Conservation (phyloP, 139 green algal species). For the Cymbomonas tetramitiformis region DNA sequence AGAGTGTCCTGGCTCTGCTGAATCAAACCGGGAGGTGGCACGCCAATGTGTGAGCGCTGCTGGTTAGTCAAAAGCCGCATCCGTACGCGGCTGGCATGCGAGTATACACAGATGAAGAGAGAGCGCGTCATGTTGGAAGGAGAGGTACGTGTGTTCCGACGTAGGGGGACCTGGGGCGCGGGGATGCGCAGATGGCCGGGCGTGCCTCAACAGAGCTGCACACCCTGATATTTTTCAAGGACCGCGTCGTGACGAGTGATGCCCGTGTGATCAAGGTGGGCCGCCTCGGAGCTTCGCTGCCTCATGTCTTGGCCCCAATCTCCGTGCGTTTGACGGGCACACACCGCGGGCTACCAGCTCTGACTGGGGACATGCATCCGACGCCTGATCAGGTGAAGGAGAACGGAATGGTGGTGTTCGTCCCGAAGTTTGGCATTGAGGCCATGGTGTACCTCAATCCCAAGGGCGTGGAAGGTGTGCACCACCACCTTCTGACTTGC, state of each 20-base stretch:
- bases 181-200: conserved; percentile 75
- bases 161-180: no score
- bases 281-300: background rate
- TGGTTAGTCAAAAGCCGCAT: no score
- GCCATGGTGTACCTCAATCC: conserved; percentile 54
- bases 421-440: conserved; percentile 95
- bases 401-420: conserved; percentile 85
- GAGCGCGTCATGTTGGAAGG: no score
- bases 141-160: no score
- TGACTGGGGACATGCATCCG: background rate
- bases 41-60: no score
- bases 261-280: conserved; percentile 58
- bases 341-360: background rate
- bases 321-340: background rate
- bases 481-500: no score
- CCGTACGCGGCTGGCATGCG: no score
- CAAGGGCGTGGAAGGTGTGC: no score
- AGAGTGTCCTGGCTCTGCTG: no score
- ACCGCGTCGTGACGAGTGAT: conserved; percentile 42
- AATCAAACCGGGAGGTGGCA: no score
- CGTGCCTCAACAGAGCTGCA: conserved; percentile 80
- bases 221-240: conserved; percentile 91
- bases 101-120: no score
- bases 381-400: conserved; percentile 34
- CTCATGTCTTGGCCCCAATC: background rate